These are phyloP conservation scores for Cryptococcus depauperatus DNA, from an alignment of 1,284 basidiomycete genomes.

Conservation along the genomic window DNA sequence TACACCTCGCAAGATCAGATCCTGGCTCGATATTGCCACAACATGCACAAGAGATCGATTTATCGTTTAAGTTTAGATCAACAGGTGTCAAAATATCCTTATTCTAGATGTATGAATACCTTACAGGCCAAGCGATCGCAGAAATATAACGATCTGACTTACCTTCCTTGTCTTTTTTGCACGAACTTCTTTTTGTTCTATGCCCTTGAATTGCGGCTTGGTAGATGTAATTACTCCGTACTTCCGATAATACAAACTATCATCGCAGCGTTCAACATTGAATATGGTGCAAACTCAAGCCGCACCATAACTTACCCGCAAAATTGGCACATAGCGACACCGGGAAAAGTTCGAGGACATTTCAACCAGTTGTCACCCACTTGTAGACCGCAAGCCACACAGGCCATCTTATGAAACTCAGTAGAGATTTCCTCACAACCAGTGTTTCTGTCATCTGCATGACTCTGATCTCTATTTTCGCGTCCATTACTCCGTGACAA, in stretches of 20 bases:
- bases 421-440: constrained; percentile 23
- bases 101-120: too few species aligned
- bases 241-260: constrained; percentile 59
- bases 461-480: constrained; percentile 42
- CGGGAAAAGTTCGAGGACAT: constrained; percentile 62
- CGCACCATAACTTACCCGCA: constrained; percentile 57
- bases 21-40: constrained; percentile 65
- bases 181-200: too few species aligned
- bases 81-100: too few species aligned
- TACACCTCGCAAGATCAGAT: constrained; percentile 69
- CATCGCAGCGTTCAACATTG: not conserved
- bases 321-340: constrained; percentile 66
- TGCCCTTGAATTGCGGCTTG: constrained; percentile 37
- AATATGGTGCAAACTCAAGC: not conserved
- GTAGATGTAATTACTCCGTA: constrained; percentile 59
- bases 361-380: constrained; percentile 76
- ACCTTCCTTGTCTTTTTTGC: constrained; percentile 68
- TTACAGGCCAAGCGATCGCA: too few species aligned
- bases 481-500: too few species aligned
- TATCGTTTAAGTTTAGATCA: constrained; percentile 40
- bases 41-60: too few species aligned
- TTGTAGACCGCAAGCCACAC: constrained; percentile 68
- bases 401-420: constrained; percentile 39
- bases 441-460: constrained; percentile 50
- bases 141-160: too few species aligned